A percentile compares a stretch with the other conserved stretches of the same genome.
These are phyloP conservation scores for Ganoderma resinaceum DNA, from an alignment of 1,284 basidiomycete genomes.

Conservation along the genomic window DNA sequence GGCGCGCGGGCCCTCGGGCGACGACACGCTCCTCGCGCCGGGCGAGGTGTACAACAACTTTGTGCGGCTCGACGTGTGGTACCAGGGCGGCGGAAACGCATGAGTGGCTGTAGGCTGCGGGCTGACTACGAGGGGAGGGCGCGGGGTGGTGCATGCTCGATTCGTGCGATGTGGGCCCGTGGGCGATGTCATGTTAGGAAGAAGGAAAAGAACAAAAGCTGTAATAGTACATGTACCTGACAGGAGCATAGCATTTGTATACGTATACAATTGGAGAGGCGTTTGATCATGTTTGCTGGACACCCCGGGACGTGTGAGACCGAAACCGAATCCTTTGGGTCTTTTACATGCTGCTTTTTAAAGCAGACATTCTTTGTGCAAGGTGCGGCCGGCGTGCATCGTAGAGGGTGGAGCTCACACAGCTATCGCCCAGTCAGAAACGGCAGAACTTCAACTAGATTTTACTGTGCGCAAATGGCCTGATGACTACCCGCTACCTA, in stretches of 20 bases:
- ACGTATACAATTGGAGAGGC: background rate
- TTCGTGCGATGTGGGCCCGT: too few relatives aligned
- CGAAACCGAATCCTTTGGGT: too few relatives aligned
- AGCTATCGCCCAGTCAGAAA: too few relatives aligned
- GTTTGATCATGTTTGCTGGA: background rate
- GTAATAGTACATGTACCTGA: background rate
- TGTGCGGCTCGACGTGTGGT: slow-evolving; percentile 43
- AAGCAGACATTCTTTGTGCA: too few relatives aligned
- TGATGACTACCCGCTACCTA: too few relatives aligned
- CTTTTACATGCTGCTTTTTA: too few relatives aligned
- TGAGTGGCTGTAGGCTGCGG: background rate
- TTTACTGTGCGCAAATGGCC: too few relatives aligned
- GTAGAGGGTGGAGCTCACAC: too few relatives aligned
- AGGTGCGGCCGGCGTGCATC: too few relatives aligned
- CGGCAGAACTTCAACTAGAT: too few relatives aligned
- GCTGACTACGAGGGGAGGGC: too few relatives aligned
- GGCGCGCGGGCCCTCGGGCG: slow-evolving; percentile 34
- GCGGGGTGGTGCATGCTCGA: background rate
- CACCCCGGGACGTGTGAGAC: background rate
- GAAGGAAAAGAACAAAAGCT: background rate
- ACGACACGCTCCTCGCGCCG: slow-evolving; percentile 43
- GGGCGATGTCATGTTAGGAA: background rate
- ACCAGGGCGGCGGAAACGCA: slow-evolving; percentile 24
- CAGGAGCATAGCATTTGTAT: too few relatives aligned
- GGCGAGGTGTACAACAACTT: slow-evolving; percentile 47